Percentiles rank a stretch among this genome's conserved stretches.
phyloP scores from a whole-genome alignment of 257 asterid species.

The Solanum gracilifrons region DNA sequence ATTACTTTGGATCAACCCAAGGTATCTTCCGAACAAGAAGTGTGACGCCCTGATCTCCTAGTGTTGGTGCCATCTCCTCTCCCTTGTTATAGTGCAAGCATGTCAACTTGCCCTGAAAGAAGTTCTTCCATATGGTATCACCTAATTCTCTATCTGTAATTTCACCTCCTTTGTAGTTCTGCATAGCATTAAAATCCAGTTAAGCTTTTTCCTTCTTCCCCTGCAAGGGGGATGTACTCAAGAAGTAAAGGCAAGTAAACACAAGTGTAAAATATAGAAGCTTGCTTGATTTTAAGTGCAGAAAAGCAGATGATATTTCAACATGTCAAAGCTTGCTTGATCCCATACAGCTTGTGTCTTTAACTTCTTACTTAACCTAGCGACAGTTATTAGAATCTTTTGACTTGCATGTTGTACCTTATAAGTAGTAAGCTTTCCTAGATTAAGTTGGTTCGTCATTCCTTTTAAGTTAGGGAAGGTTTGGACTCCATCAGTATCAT shows the following conservation, averaged over 20 bases:
- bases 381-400: not conserved
- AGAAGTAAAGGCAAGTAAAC: not conserved
- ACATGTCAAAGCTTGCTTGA: not conserved
- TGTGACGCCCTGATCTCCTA: constrained; percentile 59
- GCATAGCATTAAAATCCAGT: constrained; percentile 10
- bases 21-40: constrained; percentile 87
- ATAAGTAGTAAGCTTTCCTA: not conserved
- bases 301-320: not conserved
- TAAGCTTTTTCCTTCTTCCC: not conserved
- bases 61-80: constrained; percentile 66
- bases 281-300: not conserved
- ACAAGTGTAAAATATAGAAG: not conserved
- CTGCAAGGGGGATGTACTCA: not conserved
- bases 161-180: constrained; percentile 44
- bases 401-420: not conserved
- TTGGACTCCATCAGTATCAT: not conserved
- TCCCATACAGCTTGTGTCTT: not conserved
- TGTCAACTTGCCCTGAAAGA: constrained; percentile 65
- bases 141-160: constrained; percentile 26
- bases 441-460: not conserved
- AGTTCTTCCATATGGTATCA: constrained; percentile 40
- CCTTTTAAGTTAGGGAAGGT: not conserved
- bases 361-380: not conserved
- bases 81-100: constrained; percentile 70
- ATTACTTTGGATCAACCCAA: constrained; percentile 48